Evolutionary conservation across 1,139 yeast genomes (phyloP), one percentile per base, ranked within the genome.

Genomic region (Arxiozyma slooffiae): DNA sequence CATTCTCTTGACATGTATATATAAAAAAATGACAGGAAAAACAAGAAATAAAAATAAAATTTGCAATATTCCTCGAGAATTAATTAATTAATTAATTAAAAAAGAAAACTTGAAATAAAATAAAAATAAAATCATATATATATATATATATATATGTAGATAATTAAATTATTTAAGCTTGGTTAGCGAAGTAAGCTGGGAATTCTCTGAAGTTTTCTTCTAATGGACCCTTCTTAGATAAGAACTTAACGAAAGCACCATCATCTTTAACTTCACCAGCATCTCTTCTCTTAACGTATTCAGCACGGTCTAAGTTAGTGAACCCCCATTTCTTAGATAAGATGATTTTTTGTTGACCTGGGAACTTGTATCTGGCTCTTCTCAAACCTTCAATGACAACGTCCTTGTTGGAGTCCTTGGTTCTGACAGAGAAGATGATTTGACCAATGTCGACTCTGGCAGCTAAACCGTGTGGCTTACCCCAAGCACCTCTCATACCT

Each of bases 401-500:
- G 57, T 80, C 97, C 82, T 89, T 88, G 95, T 89, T 89, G 71
- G 83, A 78, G 78, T 92, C 98, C 82, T 84, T 92, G 77, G 97
- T 87, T 82, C 98, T 90, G 75, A 89, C 90, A 67, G 98, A 92
- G 80, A 92, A 83, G 75, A 92, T 84, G 75, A 92, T 84, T 81
- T 92, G 98, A 73, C 98, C 98, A 77, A 92, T 92, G 79, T 80
- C 80, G 74, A 92, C 98, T 79, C 98, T 90, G 71, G 98, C 98
- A 69, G 97, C 98, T 72, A 90, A 83, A 81, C 98, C 98, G 71
- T 90, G 96, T 71, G 98, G 98, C 81, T 92, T 92, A 87, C 98
- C 98, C 97, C 97, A 92, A 73, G 98, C 98, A 83, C 95, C 95
- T 87, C 98, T 90, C 98, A 92, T 92, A 88, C 98, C 98, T 81